Evolutionary conservation across 2,329 filamentous ascomycete genomes (phyloP), one percentile per base, ranked within the genome.

Genomic region (Stagonosporopsis chrysanthemi): DNA sequence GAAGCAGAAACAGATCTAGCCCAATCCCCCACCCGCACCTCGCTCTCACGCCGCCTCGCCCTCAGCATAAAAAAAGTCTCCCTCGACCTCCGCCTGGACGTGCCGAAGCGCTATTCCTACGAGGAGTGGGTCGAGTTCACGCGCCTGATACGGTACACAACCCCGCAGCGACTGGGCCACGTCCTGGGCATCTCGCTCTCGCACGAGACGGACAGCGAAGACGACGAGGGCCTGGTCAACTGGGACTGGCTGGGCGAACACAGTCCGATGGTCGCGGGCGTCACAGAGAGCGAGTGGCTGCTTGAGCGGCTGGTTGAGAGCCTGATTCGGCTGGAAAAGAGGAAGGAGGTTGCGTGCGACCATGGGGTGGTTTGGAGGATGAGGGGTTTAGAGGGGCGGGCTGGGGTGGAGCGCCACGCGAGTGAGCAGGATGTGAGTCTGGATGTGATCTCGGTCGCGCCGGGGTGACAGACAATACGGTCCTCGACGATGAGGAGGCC

Each of bases 91-190:
- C 83, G 84, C 17, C 75, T 80, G 41, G 75, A 81, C 4, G 82
- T 84, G 2, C 81, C 83, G 0, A 87, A 87, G 52, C 83, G 82
- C 51, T 97, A 97, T 72, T 82, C 80, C 0, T 97, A 92, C 62
- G 87, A 92, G 64, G 89, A 96, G 71, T 96, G 92, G 93, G 89
- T 90, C 0, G 90, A 91, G 79, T 95, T 91, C 66, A 88, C 93
- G 7, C 84, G 86, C 22, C 81, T 97, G 29, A 90, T 96, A 35
- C 80, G 84, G 2, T 87, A 88, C 62, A 79, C 79, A 1, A 67
- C 62, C 4, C 63, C 59, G 2, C 49, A 56, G 9, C 63, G 60
- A 0, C 40, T 68, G 3, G 53, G 67, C 31, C 50, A 48, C n/a
- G 46, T 52, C 11, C n/a, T 52, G 6, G 51, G 45, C 7, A 56